These are phyloP conservation scores for Tolypocladium amazonense DNA, from an alignment of 2,329 filamentous ascomycete genomes.

Conservation along the genomic window DNA sequence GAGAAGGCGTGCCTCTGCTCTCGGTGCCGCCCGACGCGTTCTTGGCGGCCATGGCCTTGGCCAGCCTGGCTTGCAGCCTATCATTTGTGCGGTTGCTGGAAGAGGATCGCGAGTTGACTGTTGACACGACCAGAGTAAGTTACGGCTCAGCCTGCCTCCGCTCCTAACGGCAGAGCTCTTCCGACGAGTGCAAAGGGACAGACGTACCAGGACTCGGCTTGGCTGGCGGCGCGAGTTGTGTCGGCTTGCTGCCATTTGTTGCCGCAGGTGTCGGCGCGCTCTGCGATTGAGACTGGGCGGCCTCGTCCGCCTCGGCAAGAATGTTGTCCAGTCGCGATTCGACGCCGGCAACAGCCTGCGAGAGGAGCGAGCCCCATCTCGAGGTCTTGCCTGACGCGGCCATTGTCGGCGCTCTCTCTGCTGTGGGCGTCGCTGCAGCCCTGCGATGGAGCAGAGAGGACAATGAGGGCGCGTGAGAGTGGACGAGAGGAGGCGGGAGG, in stretches of 20 bases:
- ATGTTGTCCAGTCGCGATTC: constrained; percentile 91
- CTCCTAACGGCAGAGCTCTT: not conserved
- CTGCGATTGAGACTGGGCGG: not conserved
- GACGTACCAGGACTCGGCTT: constrained; percentile 14
- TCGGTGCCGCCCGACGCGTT: constrained; percentile 25
- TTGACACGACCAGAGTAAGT: not conserved
- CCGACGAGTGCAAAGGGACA: not conserved
- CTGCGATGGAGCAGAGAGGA: not conserved
- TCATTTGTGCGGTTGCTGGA: constrained; percentile 59
- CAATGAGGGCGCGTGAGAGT: not conserved
- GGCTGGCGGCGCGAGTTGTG: constrained; percentile 15
- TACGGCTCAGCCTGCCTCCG: not conserved
- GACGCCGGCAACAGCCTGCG: constrained; percentile 85
- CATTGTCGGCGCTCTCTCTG: constrained; percentile 23
- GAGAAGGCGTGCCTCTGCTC: constrained; percentile 31
- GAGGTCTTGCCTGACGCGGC: constrained; percentile 37
- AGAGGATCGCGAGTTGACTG: constrained; percentile 49
- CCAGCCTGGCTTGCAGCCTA: constrained; percentile 78
- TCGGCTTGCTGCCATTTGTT: not conserved
- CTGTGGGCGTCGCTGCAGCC: not conserved
- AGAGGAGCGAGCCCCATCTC: constrained; percentile 70
- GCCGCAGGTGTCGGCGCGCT: constrained; percentile 12
- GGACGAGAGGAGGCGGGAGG: not conserved
- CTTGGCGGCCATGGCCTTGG: constrained; percentile 74
- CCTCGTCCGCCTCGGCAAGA: constrained; percentile 62